These are phyloP conservation scores for Crotalaria pallida DNA, from an alignment of 306 rosid genomes.

Conservation along the genomic window DNA sequence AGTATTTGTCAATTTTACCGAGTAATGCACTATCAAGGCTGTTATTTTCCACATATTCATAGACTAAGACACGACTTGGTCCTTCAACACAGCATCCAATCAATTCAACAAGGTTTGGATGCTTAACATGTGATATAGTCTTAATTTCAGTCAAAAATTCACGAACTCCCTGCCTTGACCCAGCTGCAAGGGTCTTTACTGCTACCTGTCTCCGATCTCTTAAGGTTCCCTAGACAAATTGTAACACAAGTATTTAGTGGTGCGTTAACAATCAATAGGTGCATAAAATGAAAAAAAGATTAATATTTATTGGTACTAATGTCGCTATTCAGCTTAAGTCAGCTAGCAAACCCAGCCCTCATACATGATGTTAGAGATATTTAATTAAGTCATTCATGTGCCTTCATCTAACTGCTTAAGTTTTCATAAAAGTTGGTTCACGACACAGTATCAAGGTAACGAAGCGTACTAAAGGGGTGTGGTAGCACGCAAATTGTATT, in stretches of 20 bases:
- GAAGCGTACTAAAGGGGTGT: background rate
- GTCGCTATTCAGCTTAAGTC: background rate
- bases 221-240: slow-evolving; percentile 66
- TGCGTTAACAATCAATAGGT: slow-evolving; percentile 2
- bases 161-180: slow-evolving; percentile 80
- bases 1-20: slow-evolving; percentile 40
- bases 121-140: slow-evolving; percentile 76
- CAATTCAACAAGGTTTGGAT: slow-evolving; percentile 89
- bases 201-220: slow-evolving; percentile 62
- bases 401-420: too few relatives aligned
- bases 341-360: background rate
- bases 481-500: background rate
- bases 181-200: slow-evolving; percentile 79
- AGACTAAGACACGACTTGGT: slow-evolving; percentile 68
- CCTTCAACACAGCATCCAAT: slow-evolving; percentile 81
- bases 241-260: slow-evolving; percentile 23
- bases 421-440: background rate
- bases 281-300: background rate
- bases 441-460: background rate
- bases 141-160: slow-evolving; percentile 84
- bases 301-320: background rate
- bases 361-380: background rate
- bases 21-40: slow-evolving; percentile 80
- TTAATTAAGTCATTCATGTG: too few relatives aligned
- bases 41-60: slow-evolving; percentile 80